These are phyloP conservation scores for Psilocybe sp. DNA, from an alignment of 768 basidiomycete species.

Conservation along the genomic window DNA sequence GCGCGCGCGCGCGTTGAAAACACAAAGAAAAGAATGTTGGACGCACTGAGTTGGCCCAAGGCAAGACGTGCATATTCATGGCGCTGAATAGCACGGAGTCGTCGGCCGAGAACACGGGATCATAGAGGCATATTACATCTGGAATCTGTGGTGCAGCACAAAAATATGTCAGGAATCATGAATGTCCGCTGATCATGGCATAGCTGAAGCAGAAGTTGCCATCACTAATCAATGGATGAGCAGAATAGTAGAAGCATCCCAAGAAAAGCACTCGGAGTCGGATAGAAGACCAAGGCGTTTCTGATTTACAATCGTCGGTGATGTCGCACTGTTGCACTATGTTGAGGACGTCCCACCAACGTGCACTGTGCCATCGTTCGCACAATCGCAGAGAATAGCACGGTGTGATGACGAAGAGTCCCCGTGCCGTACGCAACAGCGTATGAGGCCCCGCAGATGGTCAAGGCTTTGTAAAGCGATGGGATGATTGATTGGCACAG, in stretches of 20 bases:
- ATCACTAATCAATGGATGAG: too few relatives aligned
- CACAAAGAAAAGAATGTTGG: constrained; percentile 25
- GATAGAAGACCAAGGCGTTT: too few relatives aligned
- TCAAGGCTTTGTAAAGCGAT: too few relatives aligned
- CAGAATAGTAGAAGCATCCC: not conserved
- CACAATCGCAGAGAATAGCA: constrained; percentile 1
- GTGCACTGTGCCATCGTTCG: not conserved
- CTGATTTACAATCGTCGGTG: too few relatives aligned
- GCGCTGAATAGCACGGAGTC: constrained; percentile 53
- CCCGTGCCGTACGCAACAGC: too few relatives aligned
- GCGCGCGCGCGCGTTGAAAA: constrained; percentile 3
- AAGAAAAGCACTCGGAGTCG: too few relatives aligned
- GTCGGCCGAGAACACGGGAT: constrained; percentile 70
- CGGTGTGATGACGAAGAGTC: not conserved
- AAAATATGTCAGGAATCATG: not conserved
- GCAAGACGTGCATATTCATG: constrained; percentile 33
- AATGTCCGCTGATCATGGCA: not conserved
- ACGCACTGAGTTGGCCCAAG: constrained; percentile 43
- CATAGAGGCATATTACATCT: constrained; percentile 52
- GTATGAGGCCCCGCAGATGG: too few relatives aligned
- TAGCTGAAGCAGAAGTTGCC: not conserved
- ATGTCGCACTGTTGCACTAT: not conserved
- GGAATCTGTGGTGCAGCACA: constrained; percentile 36
- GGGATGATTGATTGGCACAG: too few relatives aligned
- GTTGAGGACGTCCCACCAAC: not conserved